Percentiles rank a stretch among this genome's conserved stretches.
Conservation (phyloP, 352 stramenopile species). For the Pythium biforme region DNA sequence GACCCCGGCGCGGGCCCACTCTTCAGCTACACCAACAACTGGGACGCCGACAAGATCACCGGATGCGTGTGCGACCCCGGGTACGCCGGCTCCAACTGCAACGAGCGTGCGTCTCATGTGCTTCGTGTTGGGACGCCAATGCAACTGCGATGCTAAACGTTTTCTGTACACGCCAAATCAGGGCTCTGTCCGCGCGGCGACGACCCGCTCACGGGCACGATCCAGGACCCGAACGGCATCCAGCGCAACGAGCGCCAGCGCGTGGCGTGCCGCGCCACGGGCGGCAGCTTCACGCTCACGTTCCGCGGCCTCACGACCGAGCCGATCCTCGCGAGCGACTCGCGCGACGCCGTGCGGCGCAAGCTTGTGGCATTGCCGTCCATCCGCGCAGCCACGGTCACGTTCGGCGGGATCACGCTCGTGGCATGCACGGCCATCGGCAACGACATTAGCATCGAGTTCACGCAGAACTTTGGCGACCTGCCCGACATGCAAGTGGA, state of each 20-base stretch:
- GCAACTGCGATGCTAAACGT: background rate
- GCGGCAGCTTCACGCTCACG: conserved; percentile 81
- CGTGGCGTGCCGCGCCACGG: conserved; percentile 70
- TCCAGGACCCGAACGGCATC: conserved; percentile 55
- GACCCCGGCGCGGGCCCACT: conserved; percentile 49
- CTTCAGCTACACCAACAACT: conserved; percentile 65
- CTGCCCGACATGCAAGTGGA: conserved; percentile 63
- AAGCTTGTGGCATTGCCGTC: conserved; percentile 65
- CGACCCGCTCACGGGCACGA: conserved; percentile 82
- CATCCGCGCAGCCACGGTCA: conserved; percentile 61
- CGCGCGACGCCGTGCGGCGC: conserved; percentile 38
- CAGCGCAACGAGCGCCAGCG: conserved; percentile 72
- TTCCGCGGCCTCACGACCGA: conserved; percentile 78
- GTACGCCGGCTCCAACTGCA: conserved; percentile 77
- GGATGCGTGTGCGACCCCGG: conserved; percentile 86
- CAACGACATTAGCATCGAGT: conserved; percentile 76
- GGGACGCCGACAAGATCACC: conserved; percentile 83
- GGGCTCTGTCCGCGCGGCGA: conserved; percentile 78
- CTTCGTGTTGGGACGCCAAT: background rate
- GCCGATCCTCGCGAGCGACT: conserved; percentile 59
- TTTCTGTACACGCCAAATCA: conserved; percentile 8
- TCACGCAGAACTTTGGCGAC: conserved; percentile 75
- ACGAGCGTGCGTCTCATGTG: conserved; percentile 34
- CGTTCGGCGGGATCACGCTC: conserved; percentile 66
- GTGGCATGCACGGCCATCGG: conserved; percentile 66